These are phyloP conservation scores for Calendula officinalis DNA, from an alignment of 129 eudicot genomes.

Conservation along the genomic window DNA sequence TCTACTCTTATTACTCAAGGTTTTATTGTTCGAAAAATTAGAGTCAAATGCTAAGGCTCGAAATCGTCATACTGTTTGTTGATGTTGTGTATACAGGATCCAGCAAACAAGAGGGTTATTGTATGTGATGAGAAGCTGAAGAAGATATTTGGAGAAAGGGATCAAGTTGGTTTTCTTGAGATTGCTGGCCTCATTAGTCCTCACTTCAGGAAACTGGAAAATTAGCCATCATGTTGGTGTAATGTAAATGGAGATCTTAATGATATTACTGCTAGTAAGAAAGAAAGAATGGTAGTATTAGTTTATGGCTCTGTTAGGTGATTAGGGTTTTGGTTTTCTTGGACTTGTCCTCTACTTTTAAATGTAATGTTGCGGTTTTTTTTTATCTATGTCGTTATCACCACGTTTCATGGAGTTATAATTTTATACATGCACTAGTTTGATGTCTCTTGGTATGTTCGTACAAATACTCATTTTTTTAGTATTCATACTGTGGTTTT, in stretches of 20 bases:
- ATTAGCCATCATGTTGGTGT: not conserved
- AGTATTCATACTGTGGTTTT: no score
- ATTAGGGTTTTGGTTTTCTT: not conserved
- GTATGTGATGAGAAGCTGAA: constrained; percentile 85
- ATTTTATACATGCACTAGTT: not conserved
- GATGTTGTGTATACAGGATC: constrained; percentile 43
- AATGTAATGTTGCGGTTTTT: no score
- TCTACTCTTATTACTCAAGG: not conserved
- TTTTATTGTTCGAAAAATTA: not conserved
- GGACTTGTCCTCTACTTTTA: no score
- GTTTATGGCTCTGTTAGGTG: constrained; percentile 14
- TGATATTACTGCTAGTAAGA: constrained; percentile 12
- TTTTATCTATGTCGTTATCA: not conserved
- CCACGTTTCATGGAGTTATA: not conserved
- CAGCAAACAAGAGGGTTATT: constrained; percentile 68
- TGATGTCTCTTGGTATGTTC: not conserved
- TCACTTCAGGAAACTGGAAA: constrained; percentile 34
- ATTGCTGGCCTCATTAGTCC: constrained; percentile 79
- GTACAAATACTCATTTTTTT: no score
- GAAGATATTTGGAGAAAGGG: constrained; percentile 64
- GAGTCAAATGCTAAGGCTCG: not conserved
- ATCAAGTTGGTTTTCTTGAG: constrained; percentile 83
- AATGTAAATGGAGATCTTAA: constrained; percentile 17
- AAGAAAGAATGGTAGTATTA: constrained; percentile 7
- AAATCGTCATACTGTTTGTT: not conserved